These are phyloP conservation scores for Sporothrix variecibatus DNA, from an alignment of 2,329 filamentous ascomycete species.

Conservation along the genomic window DNA sequence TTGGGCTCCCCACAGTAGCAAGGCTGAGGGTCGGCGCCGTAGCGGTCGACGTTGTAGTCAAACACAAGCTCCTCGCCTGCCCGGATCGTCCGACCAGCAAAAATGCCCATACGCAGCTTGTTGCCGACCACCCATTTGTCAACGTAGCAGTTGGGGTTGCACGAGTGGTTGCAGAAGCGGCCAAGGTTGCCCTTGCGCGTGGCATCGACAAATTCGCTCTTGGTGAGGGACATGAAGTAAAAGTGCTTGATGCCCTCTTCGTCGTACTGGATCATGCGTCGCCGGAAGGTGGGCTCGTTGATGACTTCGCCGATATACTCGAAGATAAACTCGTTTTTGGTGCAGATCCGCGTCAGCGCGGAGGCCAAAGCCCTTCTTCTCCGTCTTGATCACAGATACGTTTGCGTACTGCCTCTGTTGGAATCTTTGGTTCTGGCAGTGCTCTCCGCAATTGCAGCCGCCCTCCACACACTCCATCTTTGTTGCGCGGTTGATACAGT, in stretches of 20 bases:
- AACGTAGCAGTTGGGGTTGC: slow-evolving; percentile 97
- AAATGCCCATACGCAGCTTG: slow-evolving; percentile 98
- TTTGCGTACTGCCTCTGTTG: slow-evolving; percentile 85
- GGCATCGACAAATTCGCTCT: slow-evolving; percentile 95
- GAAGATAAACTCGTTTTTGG: slow-evolving; percentile 88
- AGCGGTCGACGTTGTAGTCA: slow-evolving; percentile 99
- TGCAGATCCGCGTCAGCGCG: slow-evolving; percentile 76
- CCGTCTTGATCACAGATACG: slow-evolving; percentile 94
- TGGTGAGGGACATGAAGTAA: slow-evolving; percentile 99
- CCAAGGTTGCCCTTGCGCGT: slow-evolving; percentile 96
- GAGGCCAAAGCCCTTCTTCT: slow-evolving; percentile 95
- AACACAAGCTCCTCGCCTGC: slow-evolving; percentile 95
- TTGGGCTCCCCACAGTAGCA: slow-evolving; percentile 96
- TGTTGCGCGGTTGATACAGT: slow-evolving; percentile 97
- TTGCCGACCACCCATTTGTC: slow-evolving; percentile 99
- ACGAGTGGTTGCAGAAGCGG: slow-evolving; percentile 98
- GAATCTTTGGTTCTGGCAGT: slow-evolving; percentile 94
- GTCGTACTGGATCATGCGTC: slow-evolving; percentile 90
- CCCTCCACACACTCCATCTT: slow-evolving; percentile 91
- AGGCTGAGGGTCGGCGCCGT: slow-evolving; percentile 92
- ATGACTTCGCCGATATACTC: slow-evolving; percentile 99
- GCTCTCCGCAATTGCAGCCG: slow-evolving; percentile 82
- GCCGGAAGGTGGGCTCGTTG: slow-evolving; percentile 84
- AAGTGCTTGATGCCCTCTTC: slow-evolving; percentile 98
- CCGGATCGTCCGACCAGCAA: slow-evolving; percentile 80